These are phyloP conservation scores for Emergomyces pasteurianus DNA, from an alignment of 2,329 filamentous ascomycete genomes.

Conservation along the genomic window DNA sequence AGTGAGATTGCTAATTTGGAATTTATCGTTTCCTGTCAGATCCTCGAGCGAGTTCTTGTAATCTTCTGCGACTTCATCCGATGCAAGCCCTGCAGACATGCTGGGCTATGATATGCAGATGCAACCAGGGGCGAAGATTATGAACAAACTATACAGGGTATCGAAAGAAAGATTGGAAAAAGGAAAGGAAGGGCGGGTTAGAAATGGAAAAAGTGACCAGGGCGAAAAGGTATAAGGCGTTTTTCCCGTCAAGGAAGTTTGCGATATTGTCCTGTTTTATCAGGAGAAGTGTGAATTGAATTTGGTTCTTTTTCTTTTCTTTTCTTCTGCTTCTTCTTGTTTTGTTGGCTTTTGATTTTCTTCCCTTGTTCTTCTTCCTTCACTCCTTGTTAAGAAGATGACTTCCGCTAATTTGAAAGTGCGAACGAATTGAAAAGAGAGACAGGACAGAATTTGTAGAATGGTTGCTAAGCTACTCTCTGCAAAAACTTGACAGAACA, in stretches of 20 bases:
- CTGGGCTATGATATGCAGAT: constrained; percentile 26
- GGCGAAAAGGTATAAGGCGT: background rate
- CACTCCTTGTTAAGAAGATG: constrained; percentile 9
- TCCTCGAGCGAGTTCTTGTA: constrained; percentile 90
- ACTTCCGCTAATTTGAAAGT: constrained; percentile 8
- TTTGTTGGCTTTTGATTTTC: constrained; percentile 11
- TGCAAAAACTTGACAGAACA: constrained; percentile 28
- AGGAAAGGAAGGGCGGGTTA: constrained; percentile 7
- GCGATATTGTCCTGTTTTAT: constrained; percentile 3
- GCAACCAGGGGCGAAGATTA: constrained; percentile 1
- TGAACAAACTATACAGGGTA: background rate
- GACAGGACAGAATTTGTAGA: constrained; percentile 30
- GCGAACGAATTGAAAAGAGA: constrained; percentile 18
- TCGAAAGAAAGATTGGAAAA: constrained; percentile 2
- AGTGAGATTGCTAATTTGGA: constrained; percentile 94
- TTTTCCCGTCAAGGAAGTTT: constrained; percentile 4
- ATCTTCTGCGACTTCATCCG: constrained; percentile 86
- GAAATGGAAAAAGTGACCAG: constrained; percentile 3
- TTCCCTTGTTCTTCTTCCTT: constrained; percentile 6
- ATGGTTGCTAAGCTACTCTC: constrained; percentile 36
- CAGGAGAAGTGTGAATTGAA: constrained; percentile 10
- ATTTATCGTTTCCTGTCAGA: constrained; percentile 77
- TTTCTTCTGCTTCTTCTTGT: constrained; percentile 10
- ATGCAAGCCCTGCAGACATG: constrained; percentile 51
- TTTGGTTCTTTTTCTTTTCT: constrained; percentile 2